These are phyloP conservation scores for Cyberlindnera subsufficiens DNA, from an alignment of 805 yeast species.

Conservation along the genomic window DNA sequence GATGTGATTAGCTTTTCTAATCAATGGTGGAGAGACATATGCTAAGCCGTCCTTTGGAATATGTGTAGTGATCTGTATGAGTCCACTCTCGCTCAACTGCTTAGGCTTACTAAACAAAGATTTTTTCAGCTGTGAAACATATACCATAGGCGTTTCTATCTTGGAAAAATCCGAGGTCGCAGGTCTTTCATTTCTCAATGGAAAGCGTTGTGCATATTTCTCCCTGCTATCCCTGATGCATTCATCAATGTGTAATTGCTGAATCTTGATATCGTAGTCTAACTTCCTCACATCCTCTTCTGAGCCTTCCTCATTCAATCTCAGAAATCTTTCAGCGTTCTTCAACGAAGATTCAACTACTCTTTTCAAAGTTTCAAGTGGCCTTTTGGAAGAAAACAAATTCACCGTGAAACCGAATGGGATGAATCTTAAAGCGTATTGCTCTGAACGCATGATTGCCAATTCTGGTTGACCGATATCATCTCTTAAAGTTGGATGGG, in stretches of 20 bases:
- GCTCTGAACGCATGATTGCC: constrained; percentile 29
- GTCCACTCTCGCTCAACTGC: constrained; percentile 20
- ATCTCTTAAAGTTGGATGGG: constrained; percentile 23
- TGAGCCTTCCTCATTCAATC: constrained; percentile 12
- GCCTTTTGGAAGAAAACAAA: constrained; percentile 13
- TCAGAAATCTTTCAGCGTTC: constrained; percentile 14
- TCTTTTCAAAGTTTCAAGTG: constrained; percentile 7
- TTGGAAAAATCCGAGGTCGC: constrained; percentile 16
- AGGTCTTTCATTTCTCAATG: constrained; percentile 15
- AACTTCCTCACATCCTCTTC: constrained; percentile 14
- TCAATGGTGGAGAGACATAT: constrained; percentile 31
- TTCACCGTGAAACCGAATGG: constrained; percentile 32
- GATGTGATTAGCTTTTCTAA: constrained; percentile 30
- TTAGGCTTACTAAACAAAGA: constrained; percentile 1
- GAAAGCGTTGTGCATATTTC: constrained; percentile 11
- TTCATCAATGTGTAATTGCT: constrained; percentile 8
- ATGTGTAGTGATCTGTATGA: constrained; percentile 24
- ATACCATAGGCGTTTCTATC: constrained; percentile 10
- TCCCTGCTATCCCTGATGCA: not conserved
- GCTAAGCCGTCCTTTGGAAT: constrained; percentile 31
- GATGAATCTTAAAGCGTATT: constrained; percentile 32
- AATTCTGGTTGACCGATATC: constrained; percentile 12
- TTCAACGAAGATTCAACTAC: constrained; percentile 11
- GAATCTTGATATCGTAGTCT: constrained; percentile 13
- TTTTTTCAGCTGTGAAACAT: constrained; percentile 1